Percentiles rank a stretch among this genome's conserved stretches.
Evolutionary conservation across 495 filamentous ascomycete genomes (phyloP).

Genomic region (Penicillium pulvis): DNA sequence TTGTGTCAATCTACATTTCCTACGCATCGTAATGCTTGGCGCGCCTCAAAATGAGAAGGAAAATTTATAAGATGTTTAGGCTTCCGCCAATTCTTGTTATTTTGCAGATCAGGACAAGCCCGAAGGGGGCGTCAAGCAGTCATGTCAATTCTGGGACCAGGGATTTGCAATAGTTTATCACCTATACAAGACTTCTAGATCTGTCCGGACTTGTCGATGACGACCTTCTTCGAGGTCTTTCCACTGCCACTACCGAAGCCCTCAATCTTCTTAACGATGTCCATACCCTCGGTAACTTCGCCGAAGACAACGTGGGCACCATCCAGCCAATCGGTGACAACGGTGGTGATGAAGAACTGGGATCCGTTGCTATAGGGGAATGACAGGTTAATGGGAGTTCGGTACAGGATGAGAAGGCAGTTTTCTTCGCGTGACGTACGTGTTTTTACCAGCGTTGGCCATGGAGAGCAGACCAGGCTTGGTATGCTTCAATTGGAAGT

Average conservation of each 20-base stretch:
- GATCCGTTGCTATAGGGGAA: slow-evolving; percentile 63
- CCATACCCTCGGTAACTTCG: slow-evolving; percentile 7
- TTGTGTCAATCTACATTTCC: no score
- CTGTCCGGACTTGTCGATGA: not conserved
- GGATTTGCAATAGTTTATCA: not conserved
- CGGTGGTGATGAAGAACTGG: slow-evolving; percentile 84
- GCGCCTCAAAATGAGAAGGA: no score
- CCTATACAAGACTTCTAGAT: not conserved
- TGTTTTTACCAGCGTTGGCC: slow-evolving; percentile 79
- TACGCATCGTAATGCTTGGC: no score
- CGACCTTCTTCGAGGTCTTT: not conserved
- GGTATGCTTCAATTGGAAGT: slow-evolving; percentile 75
- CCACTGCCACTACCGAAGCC: not conserved
- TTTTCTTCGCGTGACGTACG: not conserved
- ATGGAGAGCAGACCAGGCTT: slow-evolving; percentile 82
- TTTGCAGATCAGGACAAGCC: not conserved
- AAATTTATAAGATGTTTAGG: no score
- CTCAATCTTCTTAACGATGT: not conserved
- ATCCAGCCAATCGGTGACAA: slow-evolving; percentile 72
- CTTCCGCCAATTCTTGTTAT: not conserved
- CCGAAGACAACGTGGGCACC: slow-evolving; percentile 92
- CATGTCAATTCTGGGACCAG: not conserved
- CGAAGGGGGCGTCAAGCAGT: not conserved
- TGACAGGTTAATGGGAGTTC: not conserved
- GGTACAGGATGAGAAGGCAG: not conserved